Conservation (phyloP, 2,329 filamentous ascomycete species). For the Aureobasidium subglaciale region DNA sequence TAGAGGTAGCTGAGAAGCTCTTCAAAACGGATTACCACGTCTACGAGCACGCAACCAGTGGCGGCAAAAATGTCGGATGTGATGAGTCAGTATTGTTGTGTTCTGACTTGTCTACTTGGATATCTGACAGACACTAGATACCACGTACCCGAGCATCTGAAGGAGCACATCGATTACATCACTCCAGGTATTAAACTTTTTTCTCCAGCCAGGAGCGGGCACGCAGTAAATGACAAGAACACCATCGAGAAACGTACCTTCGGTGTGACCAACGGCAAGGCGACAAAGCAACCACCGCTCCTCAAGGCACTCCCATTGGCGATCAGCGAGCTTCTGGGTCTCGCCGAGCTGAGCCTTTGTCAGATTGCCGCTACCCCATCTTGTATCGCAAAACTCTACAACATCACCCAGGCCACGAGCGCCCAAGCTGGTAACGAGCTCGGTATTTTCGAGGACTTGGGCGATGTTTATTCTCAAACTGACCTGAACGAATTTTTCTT, state of each 20-base stretch:
- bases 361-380: constrained; percentile 31
- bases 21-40: constrained; percentile 35
- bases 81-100: constrained; percentile 30
- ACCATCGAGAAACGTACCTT: constrained; percentile 19
- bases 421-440: constrained; percentile 35
- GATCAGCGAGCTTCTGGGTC: background rate
- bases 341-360: background rate
- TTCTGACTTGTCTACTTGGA: background rate
- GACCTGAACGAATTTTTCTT: constrained; percentile 39
- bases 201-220: constrained; percentile 16
- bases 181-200: constrained; percentile 48
- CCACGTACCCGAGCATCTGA: constrained; percentile 43
- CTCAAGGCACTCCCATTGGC: background rate
- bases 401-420: constrained; percentile 33
- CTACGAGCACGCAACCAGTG: constrained; percentile 29
- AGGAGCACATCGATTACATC: constrained; percentile 49
- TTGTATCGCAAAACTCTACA: constrained; percentile 40
- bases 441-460: constrained; percentile 38
- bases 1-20: constrained; percentile 32
- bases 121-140: constrained; percentile 26
- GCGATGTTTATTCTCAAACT: constrained; percentile 38
- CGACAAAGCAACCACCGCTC: background rate
- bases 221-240: constrained; percentile 16
- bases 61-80: constrained; percentile 32
- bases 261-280: background rate